A percentile compares a stretch with the other conserved stretches of the same genome.
These are phyloP conservation scores for Kwoniella botswanensis DNA, from an alignment of 768 basidiomycete species.

Conservation along the genomic window DNA sequence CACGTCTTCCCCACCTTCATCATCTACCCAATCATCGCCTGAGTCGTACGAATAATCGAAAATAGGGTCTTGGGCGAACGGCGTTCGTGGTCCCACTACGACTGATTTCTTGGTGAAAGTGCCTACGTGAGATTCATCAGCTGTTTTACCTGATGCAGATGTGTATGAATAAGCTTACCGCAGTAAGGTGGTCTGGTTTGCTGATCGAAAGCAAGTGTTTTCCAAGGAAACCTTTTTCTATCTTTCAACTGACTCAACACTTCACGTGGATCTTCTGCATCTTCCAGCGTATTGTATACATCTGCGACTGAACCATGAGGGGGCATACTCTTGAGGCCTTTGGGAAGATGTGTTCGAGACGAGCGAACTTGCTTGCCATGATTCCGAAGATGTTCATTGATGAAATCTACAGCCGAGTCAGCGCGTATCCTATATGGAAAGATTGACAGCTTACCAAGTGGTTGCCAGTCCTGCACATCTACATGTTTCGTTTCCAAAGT, in stretches of 20 bases:
- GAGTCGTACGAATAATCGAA: constrained; percentile 93
- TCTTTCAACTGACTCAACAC: constrained; percentile 69
- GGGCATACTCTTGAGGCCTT: constrained; percentile 43
- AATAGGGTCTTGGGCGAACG: constrained; percentile 77
- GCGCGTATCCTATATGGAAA: neutral
- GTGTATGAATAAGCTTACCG: constrained; percentile 61
- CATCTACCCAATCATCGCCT: constrained; percentile 95
- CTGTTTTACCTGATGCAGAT: too few species aligned
- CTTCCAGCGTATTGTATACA: constrained; percentile 60
- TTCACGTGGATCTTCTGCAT: constrained; percentile 71
- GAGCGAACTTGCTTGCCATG: constrained; percentile 18
- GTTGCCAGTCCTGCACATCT: constrained; percentile 3
- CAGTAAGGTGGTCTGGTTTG: constrained; percentile 90
- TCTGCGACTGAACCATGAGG: constrained; percentile 43
- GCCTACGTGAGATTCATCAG: constrained; percentile 47
- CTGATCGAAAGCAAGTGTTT: constrained; percentile 79
- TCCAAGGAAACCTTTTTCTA: constrained; percentile 70
- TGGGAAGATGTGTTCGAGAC: constrained; percentile 21
- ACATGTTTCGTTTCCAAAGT: neutral
- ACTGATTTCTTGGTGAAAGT: constrained; percentile 87
- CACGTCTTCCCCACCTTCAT: constrained; percentile 68
- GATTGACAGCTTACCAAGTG: constrained; percentile 13
- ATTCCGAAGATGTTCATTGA: constrained; percentile 30
- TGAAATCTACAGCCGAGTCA: constrained; percentile 29
- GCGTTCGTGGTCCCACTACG: constrained; percentile 78